These are phyloP conservation scores for Fusarium floridanum DNA, from an alignment of 2,329 filamentous ascomycete genomes.

Conservation along the genomic window DNA sequence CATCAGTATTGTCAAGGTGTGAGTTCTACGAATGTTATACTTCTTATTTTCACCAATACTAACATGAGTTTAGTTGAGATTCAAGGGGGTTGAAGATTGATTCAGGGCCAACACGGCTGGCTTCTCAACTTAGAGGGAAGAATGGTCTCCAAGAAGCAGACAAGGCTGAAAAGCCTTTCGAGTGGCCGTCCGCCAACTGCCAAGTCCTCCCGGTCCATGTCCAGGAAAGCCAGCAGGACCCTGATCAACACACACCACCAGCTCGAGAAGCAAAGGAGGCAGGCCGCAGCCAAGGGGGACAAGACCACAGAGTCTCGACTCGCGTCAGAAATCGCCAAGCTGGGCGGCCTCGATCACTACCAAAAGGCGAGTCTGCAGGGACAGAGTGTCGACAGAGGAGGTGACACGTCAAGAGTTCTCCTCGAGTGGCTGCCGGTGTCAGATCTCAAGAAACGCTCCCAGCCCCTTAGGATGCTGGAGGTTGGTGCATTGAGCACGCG, in stretches of 20 bases:
- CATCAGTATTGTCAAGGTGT: background rate
- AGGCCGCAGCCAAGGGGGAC: constrained; percentile 68
- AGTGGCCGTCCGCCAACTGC: constrained; percentile 69
- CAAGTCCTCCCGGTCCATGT: constrained; percentile 68
- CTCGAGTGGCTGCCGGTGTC: constrained; percentile 69
- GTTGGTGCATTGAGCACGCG: constrained; percentile 87
- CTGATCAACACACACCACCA: constrained; percentile 77
- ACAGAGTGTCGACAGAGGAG: constrained; percentile 74
- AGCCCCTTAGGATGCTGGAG: constrained; percentile 78
- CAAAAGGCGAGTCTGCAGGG: constrained; percentile 78
- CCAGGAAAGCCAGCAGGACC: constrained; percentile 72
- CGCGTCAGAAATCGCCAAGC: constrained; percentile 65
- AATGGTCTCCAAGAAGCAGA: constrained; percentile 64
- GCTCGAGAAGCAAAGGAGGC: constrained; percentile 71
- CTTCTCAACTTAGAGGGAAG: background rate
- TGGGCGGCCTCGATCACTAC: constrained; percentile 74
- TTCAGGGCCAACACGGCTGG: constrained; percentile 2
- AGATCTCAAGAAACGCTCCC: constrained; percentile 43
- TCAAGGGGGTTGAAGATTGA: background rate
- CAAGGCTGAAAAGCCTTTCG: constrained; percentile 57
- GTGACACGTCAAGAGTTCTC: constrained; percentile 74
- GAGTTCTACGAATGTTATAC: no score
- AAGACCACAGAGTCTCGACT: constrained; percentile 59
- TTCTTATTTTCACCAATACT: constrained; percentile 14
- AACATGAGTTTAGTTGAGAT: constrained; percentile 28